Evolutionary conservation across 306 rosid genomes (phyloP), one percentile per base, ranked within the genome.

Genomic region (Oemleria cerasiformis): DNA sequence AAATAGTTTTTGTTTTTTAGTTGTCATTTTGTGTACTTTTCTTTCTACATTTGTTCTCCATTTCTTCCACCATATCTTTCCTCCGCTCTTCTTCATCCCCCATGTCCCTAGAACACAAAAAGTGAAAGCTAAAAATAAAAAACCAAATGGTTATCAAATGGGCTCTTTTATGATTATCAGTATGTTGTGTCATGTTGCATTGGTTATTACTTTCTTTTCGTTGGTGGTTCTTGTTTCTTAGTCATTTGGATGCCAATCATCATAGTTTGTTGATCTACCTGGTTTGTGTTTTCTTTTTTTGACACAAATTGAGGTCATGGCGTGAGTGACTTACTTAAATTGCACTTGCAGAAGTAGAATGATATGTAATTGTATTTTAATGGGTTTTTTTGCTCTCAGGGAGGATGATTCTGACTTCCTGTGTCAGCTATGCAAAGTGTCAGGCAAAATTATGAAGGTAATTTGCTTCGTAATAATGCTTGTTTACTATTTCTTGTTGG

Each of bases 401-500:
- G 84, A 38, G 40, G 97, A 91, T 78, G 97, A 91, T 2, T 80
- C 86, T 66, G 98, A 94, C 80, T 94, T 94, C 75, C 80, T 94
- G 57, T 79, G 88, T 84, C 94, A 87, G 86, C 91, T 94, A 25
- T 91, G 96, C 85, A 89, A 77, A 80, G 75, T 86, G 62, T 12
- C 82, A 4, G 99, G 99, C 66, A 91, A 91, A 77, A 92, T 94
- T 68, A 71, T 87, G 43, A 94, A 78, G 96, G 99, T 94, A 81
- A 60, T 23, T 58, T 20, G 9, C 66, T 77, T 12, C 59, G 30
- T 58, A 55, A 63, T 43, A 41, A 44, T 69, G 21, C 49, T 62
- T 56, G 62, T 23, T 56, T 0, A 23, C 62, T 2, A 2, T 56
- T 23, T 40, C 10, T 51, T 15, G 64, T 63, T 12, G 21, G 0